Base-by-base conservation (phyloP, 495 filamentous ascomycete species). In the Xylaria telfairii region DNA sequence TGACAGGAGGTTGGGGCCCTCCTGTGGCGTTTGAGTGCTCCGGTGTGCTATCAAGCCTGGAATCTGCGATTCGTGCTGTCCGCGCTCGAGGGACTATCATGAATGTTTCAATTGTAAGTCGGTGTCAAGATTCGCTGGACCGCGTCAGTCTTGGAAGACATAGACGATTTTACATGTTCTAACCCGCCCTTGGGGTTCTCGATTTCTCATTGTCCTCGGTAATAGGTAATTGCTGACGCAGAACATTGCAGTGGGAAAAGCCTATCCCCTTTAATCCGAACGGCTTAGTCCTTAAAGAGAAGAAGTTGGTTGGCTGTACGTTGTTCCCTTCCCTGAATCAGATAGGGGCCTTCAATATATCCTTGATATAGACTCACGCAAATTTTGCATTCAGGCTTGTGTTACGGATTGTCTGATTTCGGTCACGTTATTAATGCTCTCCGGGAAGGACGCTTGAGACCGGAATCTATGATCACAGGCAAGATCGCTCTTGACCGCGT, bases 11-110 rank as follows among this genome's bases (percentile, higher is more conserved):
- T 5, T 68, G 80, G 34, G 89, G 88, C 9, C 85, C 82, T 26
- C 81, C 90, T 74, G 78, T 90, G 19, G 83, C 83, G 0, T 91
- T 87, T 73, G 88, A 91, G 68, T 83, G 83, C 19, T 87, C 89
- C 3, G 89, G 88, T 9, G 87, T 90, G 41, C 83, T 86, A 69
- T 75, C 74, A 9, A 87, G 81, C 10, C 76, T 91, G 4, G 80
- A 87, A 42, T 77, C 80, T 49, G 87, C 85, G 3, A 82, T 89
- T 42, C 75, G 81, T 47, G 81, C 86, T 0, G 76, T 86, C 42
- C 80, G 86, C 15, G 82, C 81, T 4, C 77, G 84, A 49, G 89
- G 89, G 5, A 89, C 87, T 0, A 81, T 90, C 34, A 84, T 90
- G 13, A 91, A 91, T 69, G 84, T 91, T 59, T 87, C 89, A 1